Conservation (phyloP, 2,329 filamentous ascomycete species). For the Bipolaris bicolor region DNA sequence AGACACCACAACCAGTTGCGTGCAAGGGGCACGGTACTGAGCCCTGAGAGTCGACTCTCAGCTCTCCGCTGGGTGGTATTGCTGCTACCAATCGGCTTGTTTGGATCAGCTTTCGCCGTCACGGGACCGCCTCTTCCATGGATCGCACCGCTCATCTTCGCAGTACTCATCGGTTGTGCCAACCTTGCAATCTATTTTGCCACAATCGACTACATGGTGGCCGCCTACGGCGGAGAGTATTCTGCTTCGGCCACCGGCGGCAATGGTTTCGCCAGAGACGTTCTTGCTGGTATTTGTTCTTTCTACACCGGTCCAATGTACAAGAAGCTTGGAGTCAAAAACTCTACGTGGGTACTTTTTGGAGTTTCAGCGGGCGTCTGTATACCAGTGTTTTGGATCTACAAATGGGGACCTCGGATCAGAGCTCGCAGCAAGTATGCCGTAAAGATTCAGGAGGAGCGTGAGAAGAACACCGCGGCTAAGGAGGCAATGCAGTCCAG, state of each 20-base stretch:
- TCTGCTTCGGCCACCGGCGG: slow-evolving; percentile 77
- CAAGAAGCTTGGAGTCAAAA: slow-evolving; percentile 33
- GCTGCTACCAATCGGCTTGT: slow-evolving; percentile 68
- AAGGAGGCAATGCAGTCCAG: slow-evolving; percentile 10
- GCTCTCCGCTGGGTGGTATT: slow-evolving; percentile 68
- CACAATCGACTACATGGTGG: slow-evolving; percentile 80
- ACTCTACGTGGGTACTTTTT: slow-evolving; percentile 53
- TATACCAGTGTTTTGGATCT: slow-evolving; percentile 62
- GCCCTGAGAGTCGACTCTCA: slow-evolving; percentile 69
- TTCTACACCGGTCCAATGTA: slow-evolving; percentile 55
- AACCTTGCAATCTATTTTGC: slow-evolving; percentile 76
- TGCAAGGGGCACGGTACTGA: slow-evolving; percentile 55
- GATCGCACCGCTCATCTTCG: slow-evolving; percentile 62
- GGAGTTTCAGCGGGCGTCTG: slow-evolving; percentile 57
- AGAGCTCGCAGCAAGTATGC: slow-evolving; percentile 48
- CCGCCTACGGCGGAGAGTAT: slow-evolving; percentile 70
- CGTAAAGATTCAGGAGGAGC: slow-evolving; percentile 28
- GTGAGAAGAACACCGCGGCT: slow-evolving; percentile 20
- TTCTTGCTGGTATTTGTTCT: slow-evolving; percentile 74
- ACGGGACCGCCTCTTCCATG: slow-evolving; percentile 67
- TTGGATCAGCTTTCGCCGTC: slow-evolving; percentile 68
- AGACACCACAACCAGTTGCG: slow-evolving; percentile 54
- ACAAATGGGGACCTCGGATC: slow-evolving; percentile 61
- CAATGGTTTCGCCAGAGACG: slow-evolving; percentile 76
- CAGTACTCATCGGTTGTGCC: slow-evolving; percentile 67